Conservation (phyloP, 305 asterid species). For the Fraxinus ornus region DNA sequence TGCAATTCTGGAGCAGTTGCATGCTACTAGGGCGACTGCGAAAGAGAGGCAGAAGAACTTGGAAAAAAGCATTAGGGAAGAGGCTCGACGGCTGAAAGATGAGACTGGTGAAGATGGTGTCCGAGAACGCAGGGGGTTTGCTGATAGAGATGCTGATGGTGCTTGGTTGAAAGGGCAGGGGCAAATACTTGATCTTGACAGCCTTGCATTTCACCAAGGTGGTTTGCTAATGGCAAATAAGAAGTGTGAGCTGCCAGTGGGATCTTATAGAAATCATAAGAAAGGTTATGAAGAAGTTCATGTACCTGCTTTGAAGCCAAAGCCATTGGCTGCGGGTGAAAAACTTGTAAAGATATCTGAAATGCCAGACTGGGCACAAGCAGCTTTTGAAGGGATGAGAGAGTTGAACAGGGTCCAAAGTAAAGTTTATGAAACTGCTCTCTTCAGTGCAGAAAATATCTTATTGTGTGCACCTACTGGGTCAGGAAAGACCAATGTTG, state of each 20-base stretch:
- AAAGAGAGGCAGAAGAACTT: slow-evolving; percentile 86
- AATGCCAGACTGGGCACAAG: slow-evolving; percentile 91
- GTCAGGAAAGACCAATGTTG: slow-evolving; percentile 97
- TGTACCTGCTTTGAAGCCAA: slow-evolving; percentile 83
- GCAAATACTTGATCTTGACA: slow-evolving; percentile 77
- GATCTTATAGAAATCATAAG: slow-evolving; percentile 58
- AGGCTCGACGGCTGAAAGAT: slow-evolving; percentile 81
- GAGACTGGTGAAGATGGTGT: slow-evolving; percentile 62
- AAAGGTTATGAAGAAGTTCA: slow-evolving; percentile 94
- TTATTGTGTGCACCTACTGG: slow-evolving; percentile 98
- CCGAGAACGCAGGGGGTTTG: slow-evolving; percentile 41
- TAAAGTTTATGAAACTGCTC: slow-evolving; percentile 82
- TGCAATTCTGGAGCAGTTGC: slow-evolving; percentile 86
- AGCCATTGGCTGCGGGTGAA: slow-evolving; percentile 61
- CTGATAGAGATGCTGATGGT: slow-evolving; percentile 77
- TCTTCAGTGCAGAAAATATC: slow-evolving; percentile 68
- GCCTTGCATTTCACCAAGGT: slow-evolving; percentile 75
- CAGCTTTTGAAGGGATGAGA: slow-evolving; percentile 85
- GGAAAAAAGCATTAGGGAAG: slow-evolving; percentile 91
- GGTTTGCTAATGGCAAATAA: slow-evolving; percentile 74
- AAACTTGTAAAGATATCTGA: slow-evolving; percentile 64
- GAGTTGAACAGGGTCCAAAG: slow-evolving; percentile 89
- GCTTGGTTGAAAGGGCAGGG: slow-evolving; percentile 84
- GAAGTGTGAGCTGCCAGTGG: slow-evolving; percentile 77
- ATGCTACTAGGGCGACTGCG: slow-evolving; percentile 89